These are phyloP conservation scores for Bimuria novae-zelandiae DNA, from an alignment of 2,329 filamentous ascomycete genomes.

Conservation along the genomic window DNA sequence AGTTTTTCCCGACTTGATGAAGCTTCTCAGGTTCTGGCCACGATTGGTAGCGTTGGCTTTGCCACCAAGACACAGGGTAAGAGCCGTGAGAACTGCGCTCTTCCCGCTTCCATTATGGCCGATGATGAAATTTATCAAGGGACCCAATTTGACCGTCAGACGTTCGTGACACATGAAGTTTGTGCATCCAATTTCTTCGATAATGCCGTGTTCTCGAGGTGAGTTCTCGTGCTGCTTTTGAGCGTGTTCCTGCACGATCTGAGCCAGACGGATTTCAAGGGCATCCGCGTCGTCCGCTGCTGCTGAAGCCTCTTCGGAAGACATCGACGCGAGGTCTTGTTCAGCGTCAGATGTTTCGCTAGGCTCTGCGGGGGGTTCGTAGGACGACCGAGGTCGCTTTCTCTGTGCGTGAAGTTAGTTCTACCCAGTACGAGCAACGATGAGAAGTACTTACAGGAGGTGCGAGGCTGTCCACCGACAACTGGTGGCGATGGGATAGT, in stretches of 20 bases:
- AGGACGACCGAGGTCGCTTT: conserved; percentile 36
- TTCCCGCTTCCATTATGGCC: conserved; percentile 98
- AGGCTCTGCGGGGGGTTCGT: conserved; percentile 21
- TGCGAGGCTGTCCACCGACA: conserved; percentile 14
- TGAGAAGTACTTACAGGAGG: conserved; percentile 25
- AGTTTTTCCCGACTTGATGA: conserved; percentile 88
- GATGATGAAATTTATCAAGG: conserved; percentile 96
- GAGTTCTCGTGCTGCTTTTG: conserved; percentile 58
- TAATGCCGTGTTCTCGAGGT: conserved; percentile 80
- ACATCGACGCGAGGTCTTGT: conserved; percentile 16
- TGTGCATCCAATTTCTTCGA: conserved; percentile 82
- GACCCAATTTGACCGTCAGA: conserved; percentile 82
- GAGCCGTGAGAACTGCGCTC: conserved; percentile 89
- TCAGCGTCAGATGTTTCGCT: conserved; percentile 26
- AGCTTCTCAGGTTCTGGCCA: conserved; percentile 82
- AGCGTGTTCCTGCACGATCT: conserved; percentile 35
- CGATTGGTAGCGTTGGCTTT: conserved; percentile 93
- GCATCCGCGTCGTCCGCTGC: conserved; percentile 15
- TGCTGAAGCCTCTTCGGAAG: conserved; percentile 17
- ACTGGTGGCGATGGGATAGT: conserved; percentile 18
- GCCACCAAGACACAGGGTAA: conserved; percentile 92
- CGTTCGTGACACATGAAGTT: conserved; percentile 97
- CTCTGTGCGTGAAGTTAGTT: conserved; percentile 27
- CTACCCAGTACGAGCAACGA: not conserved
- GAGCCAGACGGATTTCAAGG: conserved; percentile 34